Evolutionary conservation across 1,139 yeast genomes (phyloP), one percentile per base, ranked within the genome.

Genomic region (Nakaseomyces uthaithaninus): DNA sequence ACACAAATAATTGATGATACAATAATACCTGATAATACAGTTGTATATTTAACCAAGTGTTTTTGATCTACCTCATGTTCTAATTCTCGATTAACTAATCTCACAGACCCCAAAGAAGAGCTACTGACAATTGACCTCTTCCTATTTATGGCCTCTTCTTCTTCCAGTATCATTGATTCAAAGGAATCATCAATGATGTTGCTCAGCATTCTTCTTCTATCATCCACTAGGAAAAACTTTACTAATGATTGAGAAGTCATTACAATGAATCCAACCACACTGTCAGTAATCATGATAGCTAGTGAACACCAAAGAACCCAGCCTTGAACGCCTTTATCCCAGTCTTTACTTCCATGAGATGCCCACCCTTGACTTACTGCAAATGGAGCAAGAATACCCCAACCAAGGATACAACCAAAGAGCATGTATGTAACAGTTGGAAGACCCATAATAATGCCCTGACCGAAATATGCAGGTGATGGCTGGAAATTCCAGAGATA

Each of bases 291-390:
- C 98, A 91, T 91, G 30, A 87, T 87, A 26, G 95, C 80, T 51
- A 91, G 71, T 59, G 94, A 80, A 45, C 87, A 69, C 98, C 98
- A 91, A 55, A 91, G 68, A 42, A 91, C 85, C 98, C 98, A 91
- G 11, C 98, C 98, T 57, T 91, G 96, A 1, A 89, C 84, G 1
- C 97, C 97, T 19, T 75, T 71, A 51, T 84, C 80, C 95, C 96
- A 91, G 60, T 87, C 95, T 52, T 77, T 80, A 0, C 95, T 96
- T 37, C 53, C 53, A 0, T 91, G 80, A 0, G 94, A 93, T 7
- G 58, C 57, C 97, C 97, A 91, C 2, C 77, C 81, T 48, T 65
- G 59, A 43, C 66, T 52, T 45, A 81, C 72, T 1, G 94, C 79
- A 45, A 84, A 48, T 1, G 97, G 97, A 0, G 94, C 93, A 23